Evolutionary conservation across 2,329 filamentous ascomycete species (phyloP), one percentile per base, ranked within the genome.

Genomic region (Chaetothyriales sp.): DNA sequence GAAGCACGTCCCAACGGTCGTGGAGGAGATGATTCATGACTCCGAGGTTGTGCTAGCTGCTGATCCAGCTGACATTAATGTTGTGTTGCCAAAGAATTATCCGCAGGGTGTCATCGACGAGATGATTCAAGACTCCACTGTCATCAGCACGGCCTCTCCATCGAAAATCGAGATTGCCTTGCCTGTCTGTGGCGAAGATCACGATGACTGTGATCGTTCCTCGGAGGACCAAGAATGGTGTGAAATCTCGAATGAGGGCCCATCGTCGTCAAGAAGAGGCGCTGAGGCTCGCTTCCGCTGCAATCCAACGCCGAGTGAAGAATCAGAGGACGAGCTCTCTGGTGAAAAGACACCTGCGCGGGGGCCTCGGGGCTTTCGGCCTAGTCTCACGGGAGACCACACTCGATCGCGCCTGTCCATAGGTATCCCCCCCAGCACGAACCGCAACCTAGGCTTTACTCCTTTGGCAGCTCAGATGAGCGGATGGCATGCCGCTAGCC

Each of bases 401-500:
- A 50, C 46, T 13, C 47, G 49, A 20, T 56, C 58, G 22, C 56
- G 59, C 15, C 43, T 61, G 15, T 61, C 57, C 3, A 51, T 46
- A 1, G 57, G 53, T 20, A 52, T 56, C 18, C 57, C 55, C 9
- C 20, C 47, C n/a, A 57, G 53, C 20, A 52, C 57, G 9, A 51
- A 55, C 7, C 49, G 55, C 37, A 58, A 60, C 18, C 63, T 78
- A 49, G 80, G 80, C 1, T 83, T 85, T 56, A 84, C 81, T 1
- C 79, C 81, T 20, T 68, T 87, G 40, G 78, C 78, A 3, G 70
- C 76, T 40, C 76, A 82, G 60, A 68, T 86, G 4, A 75, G 70
- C 53, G 72, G 74, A 20, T 87, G 84, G 83, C 74, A 75, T 56
- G 73, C 82, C 1, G 72, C 72, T 20, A 84, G 78, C 56, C 79